Evolutionary conservation across 345 rosid species (phyloP), one percentile per base, ranked within the genome.

Genomic region (Draba incana): DNA sequence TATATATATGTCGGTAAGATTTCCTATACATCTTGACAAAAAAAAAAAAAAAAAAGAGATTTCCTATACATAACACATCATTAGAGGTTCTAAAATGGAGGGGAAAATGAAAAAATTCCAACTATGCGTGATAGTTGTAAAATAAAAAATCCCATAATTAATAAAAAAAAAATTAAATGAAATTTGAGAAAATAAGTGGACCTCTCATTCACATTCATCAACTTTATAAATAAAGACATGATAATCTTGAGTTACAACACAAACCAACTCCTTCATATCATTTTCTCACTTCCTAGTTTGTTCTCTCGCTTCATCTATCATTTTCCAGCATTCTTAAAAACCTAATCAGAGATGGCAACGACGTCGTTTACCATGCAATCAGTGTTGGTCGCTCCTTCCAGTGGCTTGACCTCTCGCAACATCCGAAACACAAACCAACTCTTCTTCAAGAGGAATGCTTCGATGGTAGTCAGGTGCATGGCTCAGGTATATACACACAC

Each of bases 291-390:
- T 57, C 65, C 37, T 43, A 48, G 15, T 45, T 60, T 59, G 0
- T 9, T 13, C 52, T 59, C 52, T 69, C 20, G 4, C 37, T 47
- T 46, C 46, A 6, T 27, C 14, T 42, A 20, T 20, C 27, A 31
- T 4, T 42, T 16, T 16, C 20, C 20, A 1, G 2, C 16, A 28
- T 4, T 1, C 51, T 44, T 30, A 23, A 33, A n/a, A 9, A 2
- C 6, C 25, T 15, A 8, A 12, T 47, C 27, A 46, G 25, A 61
- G 37, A 85, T 87, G 85, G 81, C 84, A 20, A 66, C 80, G 8
- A 31, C 80, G 2, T 41, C 79, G 52, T 27, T 60, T 7, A 47
- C 50, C n/a, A 59, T 84, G 79, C 87, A 82, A 39, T 70, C 88
- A 8, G 55, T 80, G 53, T 68, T 85, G 0, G 71, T 69, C 0